Evolutionary conservation across 73 alveolate genomes (phyloP).

Genomic region (Paramecium caudatum): DNA sequence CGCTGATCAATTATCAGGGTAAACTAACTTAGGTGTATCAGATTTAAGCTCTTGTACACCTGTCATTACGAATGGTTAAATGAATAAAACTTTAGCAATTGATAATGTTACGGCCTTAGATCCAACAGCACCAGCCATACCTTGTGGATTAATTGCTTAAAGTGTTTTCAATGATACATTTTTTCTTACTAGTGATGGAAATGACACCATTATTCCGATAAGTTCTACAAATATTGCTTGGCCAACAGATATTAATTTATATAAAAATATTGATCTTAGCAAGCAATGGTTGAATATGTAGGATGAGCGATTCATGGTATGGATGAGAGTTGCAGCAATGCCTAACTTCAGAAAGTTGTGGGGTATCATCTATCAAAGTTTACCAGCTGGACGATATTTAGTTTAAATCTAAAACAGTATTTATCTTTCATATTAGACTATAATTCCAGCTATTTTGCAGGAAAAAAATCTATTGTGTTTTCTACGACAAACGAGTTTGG

Average conservation of each 20-base stretch:
- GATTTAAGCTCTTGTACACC: constrained; percentile 72
- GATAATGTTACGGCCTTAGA: constrained; percentile 16
- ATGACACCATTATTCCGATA: not conserved
- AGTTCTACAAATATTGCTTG: constrained; percentile 82
- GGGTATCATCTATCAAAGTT: constrained; percentile 83
- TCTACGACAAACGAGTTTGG: constrained; percentile 88
- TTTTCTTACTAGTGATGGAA: constrained; percentile 1
- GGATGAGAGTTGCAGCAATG: constrained; percentile 95
- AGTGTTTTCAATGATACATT: constrained; percentile 85
- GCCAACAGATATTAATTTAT: constrained; percentile 84
- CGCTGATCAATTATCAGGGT: constrained; percentile 83
- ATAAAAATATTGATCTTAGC: constrained; percentile 42
- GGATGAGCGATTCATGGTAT: constrained; percentile 91
- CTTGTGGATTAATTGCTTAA: constrained; percentile 93
- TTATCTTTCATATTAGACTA: constrained; percentile 78
- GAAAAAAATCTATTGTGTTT: constrained; percentile 84
- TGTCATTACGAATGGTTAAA: constrained; percentile 67
- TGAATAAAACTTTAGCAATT: constrained; percentile 13
- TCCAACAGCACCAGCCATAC: constrained; percentile 79
- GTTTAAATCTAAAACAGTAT: constrained; percentile 3
- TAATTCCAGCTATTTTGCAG: constrained; percentile 84
- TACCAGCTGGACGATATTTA: constrained; percentile 77
- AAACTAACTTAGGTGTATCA: constrained; percentile 2
- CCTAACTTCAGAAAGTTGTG: constrained; percentile 93
- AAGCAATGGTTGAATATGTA: constrained; percentile 86